Percentiles rank a stretch among this genome's conserved stretches.
phyloP scores from a whole-genome alignment of 2,329 filamentous ascomycete species.

The Fusarium sp. region DNA sequence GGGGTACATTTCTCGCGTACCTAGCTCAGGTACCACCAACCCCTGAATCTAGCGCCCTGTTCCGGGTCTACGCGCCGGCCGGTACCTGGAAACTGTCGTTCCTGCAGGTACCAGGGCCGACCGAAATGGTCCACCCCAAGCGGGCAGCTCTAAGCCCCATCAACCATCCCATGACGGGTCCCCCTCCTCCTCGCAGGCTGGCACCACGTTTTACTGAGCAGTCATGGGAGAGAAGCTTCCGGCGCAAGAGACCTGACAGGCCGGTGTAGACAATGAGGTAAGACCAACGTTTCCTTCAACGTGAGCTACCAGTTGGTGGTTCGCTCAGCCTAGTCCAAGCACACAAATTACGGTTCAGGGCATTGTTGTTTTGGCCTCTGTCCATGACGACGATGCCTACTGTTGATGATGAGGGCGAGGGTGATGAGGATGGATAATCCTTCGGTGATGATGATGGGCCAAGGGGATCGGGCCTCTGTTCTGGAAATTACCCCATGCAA shows the following conservation, averaged over 20 bases:
- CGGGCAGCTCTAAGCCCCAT: background rate
- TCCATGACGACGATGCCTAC: slow-evolving; percentile 14
- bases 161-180: slow-evolving; percentile 4
- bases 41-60: slow-evolving; percentile 43
- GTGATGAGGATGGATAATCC: background rate
- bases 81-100: slow-evolving; percentile 47
- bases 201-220: background rate
- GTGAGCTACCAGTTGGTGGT: too few relatives aligned
- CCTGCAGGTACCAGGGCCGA: slow-evolving; percentile 50
- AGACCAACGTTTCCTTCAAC: too few relatives aligned
- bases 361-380: slow-evolving; percentile 2
- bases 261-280: too few relatives aligned
- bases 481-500: slow-evolving; percentile 8
- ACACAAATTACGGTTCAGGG: background rate
- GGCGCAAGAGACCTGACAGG: too few relatives aligned
- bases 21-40: slow-evolving; percentile 34
- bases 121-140: slow-evolving; percentile 2
- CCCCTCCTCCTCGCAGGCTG: slow-evolving; percentile 1
- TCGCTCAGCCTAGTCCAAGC: background rate
- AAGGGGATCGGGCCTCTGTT: slow-evolving; percentile 15
- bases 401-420: slow-evolving; percentile 2
- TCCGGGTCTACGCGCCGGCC: slow-evolving; percentile 26
- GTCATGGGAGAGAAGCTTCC: too few relatives aligned
- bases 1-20: slow-evolving; percentile 30
- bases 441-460: background rate